Evolutionary conservation across 352 stramenopile genomes (phyloP), one percentile per base, ranked within the genome.

Genomic region (Phytophthora pluvialis): DNA sequence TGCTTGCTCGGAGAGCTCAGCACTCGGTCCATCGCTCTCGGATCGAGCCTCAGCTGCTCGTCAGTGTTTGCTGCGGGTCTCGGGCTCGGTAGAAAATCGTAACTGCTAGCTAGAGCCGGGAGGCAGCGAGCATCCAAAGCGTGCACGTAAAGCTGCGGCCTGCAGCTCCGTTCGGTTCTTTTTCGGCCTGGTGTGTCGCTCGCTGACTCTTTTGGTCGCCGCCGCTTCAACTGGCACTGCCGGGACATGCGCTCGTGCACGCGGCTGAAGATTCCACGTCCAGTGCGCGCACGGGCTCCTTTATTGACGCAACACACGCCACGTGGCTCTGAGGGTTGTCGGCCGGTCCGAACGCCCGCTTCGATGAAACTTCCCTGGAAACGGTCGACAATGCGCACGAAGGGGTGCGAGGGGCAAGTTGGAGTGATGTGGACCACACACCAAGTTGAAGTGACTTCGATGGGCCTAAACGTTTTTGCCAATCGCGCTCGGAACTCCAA

Each of bases 1-100:
- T 85, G 78, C 60, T 77, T 84, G 35, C 40, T 56, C 32, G 52
- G 32, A n/a, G 78, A 81, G 53, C 50, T 72, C 51, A 70, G 40
- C 26, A 72, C 46, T 39, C 67, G 67, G 26, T 67, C 47, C 72
- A 80, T 80, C 15, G 55, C 39, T 33, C 12, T 16, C 29, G 26
- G 6, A 3, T 46, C 16, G 16, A 46, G n/a, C 38, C 25, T 13
- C 4, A 51, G 40, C 25, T 46, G 40, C 4, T 29, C 40, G 26
- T 46, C 18, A 46, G 16, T 15, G 15, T n/a, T 46, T 46, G 8
- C 21, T 46, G 36, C 16, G 13, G n/a, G 53, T 33, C 26, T 60
- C 13, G 32, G 9, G 35, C 43, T 53, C 21, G 18, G 5, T 57
- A 16, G 31, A 64, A 64, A 58, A 40, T 69, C 36, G 45, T 64